phyloP scores from a whole-genome alignment of 2,329 filamentous ascomycete species.

The Pseudogymnoascus sp. region DNA sequence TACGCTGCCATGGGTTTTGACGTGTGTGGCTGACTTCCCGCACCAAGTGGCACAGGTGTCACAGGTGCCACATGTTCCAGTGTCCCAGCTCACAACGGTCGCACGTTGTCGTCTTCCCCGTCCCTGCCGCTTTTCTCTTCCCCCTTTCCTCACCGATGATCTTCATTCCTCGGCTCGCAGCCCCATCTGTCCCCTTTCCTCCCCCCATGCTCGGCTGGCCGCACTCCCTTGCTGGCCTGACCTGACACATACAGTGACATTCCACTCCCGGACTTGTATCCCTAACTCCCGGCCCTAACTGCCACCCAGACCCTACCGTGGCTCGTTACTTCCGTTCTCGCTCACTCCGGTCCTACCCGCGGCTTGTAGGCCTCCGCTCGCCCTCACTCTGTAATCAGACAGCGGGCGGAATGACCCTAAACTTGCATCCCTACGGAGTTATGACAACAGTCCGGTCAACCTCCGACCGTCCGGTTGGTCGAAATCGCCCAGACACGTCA shows the following conservation, averaged over 20 bases:
- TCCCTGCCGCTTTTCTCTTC: not conserved
- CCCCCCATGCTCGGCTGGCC: not conserved
- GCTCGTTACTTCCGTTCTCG: not conserved
- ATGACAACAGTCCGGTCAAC: not conserved
- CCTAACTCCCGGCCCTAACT: slow-evolving; percentile 5
- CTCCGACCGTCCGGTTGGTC: slow-evolving; percentile 8
- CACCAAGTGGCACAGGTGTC: not conserved
- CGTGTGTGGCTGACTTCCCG: not conserved
- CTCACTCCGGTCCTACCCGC: not conserved
- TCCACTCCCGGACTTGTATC: not conserved
- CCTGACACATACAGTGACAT: not conserved
- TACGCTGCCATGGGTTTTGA: not conserved
- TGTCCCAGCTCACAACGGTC: slow-evolving; percentile 3
- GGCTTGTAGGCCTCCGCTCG: not conserved
- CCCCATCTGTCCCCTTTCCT: not conserved
- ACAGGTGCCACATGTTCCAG: not conserved
- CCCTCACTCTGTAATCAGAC: not conserved
- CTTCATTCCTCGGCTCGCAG: not conserved
- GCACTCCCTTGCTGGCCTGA: not conserved
- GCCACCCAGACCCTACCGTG: not conserved
- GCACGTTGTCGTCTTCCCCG: slow-evolving; percentile 3
- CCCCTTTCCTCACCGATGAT: not conserved
- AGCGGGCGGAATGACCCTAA: not conserved
- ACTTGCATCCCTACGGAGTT: not conserved
- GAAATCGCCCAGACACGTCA: slow-evolving; percentile 11